Evolutionary conservation across 306 rosid genomes (phyloP).

Genomic region (Astragalus glycyphyllos): DNA sequence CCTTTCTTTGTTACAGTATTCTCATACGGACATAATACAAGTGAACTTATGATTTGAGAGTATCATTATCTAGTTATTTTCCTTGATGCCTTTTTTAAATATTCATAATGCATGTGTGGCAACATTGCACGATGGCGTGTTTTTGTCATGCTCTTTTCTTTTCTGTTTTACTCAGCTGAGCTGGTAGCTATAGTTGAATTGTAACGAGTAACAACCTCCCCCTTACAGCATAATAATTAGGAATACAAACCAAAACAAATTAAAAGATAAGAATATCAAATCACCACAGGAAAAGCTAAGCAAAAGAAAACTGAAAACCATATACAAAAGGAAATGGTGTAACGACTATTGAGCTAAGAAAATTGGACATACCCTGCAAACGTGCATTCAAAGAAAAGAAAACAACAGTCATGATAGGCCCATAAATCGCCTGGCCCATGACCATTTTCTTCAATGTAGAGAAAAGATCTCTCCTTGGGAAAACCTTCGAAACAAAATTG

Average conservation of each 20-base stretch:
- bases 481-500: conserved; percentile 78
- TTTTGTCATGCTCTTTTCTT: too few relatives aligned
- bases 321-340: conserved; percentile 9
- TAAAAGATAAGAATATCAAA: neutral
- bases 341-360: neutral
- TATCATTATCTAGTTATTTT: too few relatives aligned
- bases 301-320: neutral
- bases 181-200: too few relatives aligned
- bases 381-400: conserved; percentile 85
- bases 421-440: conserved; percentile 80
- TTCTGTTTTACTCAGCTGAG: too few relatives aligned
- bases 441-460: conserved; percentile 89
- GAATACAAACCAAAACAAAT: conserved; percentile 13
- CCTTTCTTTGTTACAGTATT: neutral
- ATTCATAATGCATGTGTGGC: too few relatives aligned
- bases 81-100: too few relatives aligned
- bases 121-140: too few relatives aligned
- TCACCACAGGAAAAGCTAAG: neutral
- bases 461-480: conserved; percentile 69
- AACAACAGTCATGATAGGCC: conserved; percentile 80
- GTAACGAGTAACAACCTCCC: neutral
- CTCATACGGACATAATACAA: too few relatives aligned
- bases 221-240: conserved; percentile 15
- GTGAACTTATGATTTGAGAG: too few relatives aligned
- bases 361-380: conserved; percentile 69